Conservation (phyloP, 257 asterid genomes). For the Salvia miltiorrhiza region DNA sequence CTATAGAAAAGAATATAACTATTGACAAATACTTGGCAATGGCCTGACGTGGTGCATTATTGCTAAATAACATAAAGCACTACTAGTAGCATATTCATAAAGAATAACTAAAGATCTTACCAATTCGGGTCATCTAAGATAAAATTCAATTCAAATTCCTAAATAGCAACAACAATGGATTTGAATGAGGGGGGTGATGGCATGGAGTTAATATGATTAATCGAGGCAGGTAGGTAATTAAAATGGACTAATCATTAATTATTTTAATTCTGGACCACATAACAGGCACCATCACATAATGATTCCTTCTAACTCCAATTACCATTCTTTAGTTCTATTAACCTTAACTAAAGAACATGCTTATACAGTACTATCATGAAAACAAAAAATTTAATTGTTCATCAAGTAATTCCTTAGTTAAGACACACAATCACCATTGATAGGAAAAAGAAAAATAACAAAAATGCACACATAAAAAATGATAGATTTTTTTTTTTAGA, state of each 20-base stretch:
- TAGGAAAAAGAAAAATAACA: background rate
- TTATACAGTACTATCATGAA: background rate
- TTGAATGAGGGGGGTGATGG: background rate
- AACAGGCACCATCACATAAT: background rate
- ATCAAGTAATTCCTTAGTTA: background rate
- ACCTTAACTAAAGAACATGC: background rate
- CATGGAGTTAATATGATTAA: background rate
- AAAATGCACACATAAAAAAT: background rate
- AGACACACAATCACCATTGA: background rate
- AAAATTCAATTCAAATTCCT: background rate
- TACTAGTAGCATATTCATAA: background rate
- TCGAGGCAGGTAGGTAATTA: background rate
- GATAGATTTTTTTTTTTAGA: no score
- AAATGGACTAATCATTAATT: background rate
- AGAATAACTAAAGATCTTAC: background rate
- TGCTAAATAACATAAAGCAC: background rate
- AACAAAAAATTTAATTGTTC: background rate
- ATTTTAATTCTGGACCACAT: background rate
- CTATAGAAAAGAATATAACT: background rate
- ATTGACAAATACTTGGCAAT: background rate
- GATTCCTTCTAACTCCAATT: background rate
- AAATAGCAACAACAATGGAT: background rate
- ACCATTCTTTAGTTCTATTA: background rate
- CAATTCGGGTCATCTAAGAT: slow-evolving; percentile 1
- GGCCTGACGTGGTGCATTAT: background rate